Percentiles rank a stretch among this genome's conserved stretches.
Conservation (phyloP, 257 asterid genomes). For the Datura wrightii region DNA sequence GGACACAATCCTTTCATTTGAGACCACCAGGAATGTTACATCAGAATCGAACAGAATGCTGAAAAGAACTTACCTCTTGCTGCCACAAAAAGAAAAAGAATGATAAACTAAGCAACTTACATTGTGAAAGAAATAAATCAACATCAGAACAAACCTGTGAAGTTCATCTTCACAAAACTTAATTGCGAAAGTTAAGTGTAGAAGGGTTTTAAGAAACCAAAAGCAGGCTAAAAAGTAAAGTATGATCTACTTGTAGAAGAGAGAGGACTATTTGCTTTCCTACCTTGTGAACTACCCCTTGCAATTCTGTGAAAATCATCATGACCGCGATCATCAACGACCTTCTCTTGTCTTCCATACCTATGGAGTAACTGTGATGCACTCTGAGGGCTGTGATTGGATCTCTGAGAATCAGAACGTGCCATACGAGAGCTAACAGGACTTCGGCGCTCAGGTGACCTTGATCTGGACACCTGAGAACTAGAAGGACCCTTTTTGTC, state of each 20-base stretch:
- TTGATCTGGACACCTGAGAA: constrained; percentile 65
- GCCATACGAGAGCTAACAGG: constrained; percentile 71
- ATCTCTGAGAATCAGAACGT: constrained; percentile 66
- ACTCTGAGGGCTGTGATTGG: constrained; percentile 69
- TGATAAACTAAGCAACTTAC: constrained; percentile 40
- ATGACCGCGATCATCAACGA: constrained; percentile 74
- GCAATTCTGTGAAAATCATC: constrained; percentile 72
- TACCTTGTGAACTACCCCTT: constrained; percentile 87
- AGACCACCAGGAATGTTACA: constrained; percentile 80
- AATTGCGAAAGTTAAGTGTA: neutral
- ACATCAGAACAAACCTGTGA: constrained; percentile 6
- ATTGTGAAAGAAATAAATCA: neutral
- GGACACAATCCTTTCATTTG: constrained; percentile 66
- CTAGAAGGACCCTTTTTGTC: constrained; percentile 64
- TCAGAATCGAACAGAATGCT: constrained; percentile 81
- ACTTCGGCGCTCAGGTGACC: constrained; percentile 83
- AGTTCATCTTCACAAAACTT: neutral
- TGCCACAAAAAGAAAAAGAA: constrained; percentile 59
- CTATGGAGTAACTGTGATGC: constrained; percentile 58
- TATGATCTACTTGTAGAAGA: neutral
- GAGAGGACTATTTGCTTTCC: constrained; percentile 38
- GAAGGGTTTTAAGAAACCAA: neutral
- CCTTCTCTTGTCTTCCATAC: constrained; percentile 71
- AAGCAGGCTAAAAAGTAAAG: constrained; percentile 2
- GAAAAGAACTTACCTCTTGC: constrained; percentile 99